Conservation (phyloP, 148 eudicot species). For the Polygonum aviculare region DNA sequence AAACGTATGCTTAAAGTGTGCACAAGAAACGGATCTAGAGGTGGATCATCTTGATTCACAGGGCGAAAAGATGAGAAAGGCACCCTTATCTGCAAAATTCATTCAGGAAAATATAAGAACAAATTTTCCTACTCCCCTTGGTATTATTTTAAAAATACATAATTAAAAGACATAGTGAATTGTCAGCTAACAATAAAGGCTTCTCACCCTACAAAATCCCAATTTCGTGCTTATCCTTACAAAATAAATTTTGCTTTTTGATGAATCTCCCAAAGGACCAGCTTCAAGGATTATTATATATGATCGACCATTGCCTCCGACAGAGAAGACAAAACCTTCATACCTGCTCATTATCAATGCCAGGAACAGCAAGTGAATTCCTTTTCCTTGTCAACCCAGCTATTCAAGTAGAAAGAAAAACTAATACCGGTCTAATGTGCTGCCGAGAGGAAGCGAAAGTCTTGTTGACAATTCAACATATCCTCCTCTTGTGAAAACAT, state of each 20-base stretch:
- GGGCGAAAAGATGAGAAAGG: slow-evolving; percentile 92
- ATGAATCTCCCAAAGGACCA: slow-evolving; percentile 60
- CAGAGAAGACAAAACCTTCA: slow-evolving; percentile 85
- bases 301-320: slow-evolving; percentile 97
- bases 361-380: background rate
- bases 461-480: slow-evolving; percentile 73
- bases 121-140: background rate
- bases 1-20: slow-evolving; percentile 87
- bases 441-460: slow-evolving; percentile 85
- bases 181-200: slow-evolving; percentile 8
- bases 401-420: background rate
- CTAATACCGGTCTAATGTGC: slow-evolving; percentile 79
- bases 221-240: slow-evolving; percentile 79
- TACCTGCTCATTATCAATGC: slow-evolving; percentile 39
- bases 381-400: background rate
- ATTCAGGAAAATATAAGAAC: background rate
- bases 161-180: background rate
- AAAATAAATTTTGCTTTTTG: slow-evolving; percentile 75
- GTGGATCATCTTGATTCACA: slow-evolving; percentile 82
- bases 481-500: slow-evolving; percentile 91
- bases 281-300: slow-evolving; percentile 76
- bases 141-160: background rate
- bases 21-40: slow-evolving; percentile 89
- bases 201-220: slow-evolving; percentile 87
- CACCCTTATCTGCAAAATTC: slow-evolving; percentile 55